Evolutionary conservation across 2,329 filamentous ascomycete species (phyloP).

Genomic region (Orbilia javanica): DNA sequence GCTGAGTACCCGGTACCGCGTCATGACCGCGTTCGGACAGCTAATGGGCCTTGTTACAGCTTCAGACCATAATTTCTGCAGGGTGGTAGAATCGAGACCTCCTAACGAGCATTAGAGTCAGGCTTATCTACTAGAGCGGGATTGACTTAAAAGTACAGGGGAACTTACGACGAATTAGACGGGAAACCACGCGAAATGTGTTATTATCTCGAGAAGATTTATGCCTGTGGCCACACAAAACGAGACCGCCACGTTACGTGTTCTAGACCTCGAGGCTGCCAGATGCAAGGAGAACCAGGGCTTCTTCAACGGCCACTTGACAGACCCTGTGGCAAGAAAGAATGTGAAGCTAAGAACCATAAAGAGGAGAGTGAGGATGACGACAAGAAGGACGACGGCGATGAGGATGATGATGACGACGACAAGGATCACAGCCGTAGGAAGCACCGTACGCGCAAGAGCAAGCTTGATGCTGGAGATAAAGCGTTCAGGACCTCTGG

Average conservation of each 20-base stretch:
- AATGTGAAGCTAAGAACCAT: not conserved
- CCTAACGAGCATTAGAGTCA: not conserved
- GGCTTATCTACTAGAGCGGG: not conserved
- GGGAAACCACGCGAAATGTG: constrained; percentile 46
- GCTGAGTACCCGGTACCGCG: too few species aligned
- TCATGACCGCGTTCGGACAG: too few species aligned
- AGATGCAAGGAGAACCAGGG: constrained; percentile 10
- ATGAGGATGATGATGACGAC: not conserved
- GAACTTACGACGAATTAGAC: too few species aligned
- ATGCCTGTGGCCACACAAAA: constrained; percentile 24
- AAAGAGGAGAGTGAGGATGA: not conserved
- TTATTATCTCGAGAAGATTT: constrained; percentile 33
- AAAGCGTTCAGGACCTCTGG: not conserved
- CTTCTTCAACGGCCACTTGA: constrained; percentile 9
- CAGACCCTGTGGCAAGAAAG: not conserved
- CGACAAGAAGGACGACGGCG: not conserved
- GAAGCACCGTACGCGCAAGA: too few species aligned
- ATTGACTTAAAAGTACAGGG: not conserved
- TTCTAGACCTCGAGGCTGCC: constrained; percentile 5
- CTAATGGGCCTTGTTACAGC: not conserved
- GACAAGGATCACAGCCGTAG: not conserved
- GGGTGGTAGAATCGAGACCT: not conserved
- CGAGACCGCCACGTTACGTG: constrained; percentile 24
- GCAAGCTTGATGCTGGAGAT: too few species aligned
- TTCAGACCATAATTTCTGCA: not conserved